Evolutionary conservation across 768 basidiomycete species (phyloP).

Genomic region (Mycena chlorophos): DNA sequence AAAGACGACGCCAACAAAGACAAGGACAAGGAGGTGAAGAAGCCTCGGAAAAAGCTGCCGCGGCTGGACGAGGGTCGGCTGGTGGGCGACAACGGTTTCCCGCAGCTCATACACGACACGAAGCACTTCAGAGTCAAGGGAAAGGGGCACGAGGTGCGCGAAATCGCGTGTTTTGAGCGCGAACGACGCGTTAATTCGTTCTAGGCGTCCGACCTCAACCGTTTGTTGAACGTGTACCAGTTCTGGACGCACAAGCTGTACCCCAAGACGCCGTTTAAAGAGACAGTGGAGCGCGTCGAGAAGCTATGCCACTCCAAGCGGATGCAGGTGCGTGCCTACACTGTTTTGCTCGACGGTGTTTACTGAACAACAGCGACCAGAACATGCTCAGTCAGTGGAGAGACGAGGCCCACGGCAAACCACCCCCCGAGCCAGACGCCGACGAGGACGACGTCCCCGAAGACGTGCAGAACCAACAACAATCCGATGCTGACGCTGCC

Average conservation of each 20-base stretch:
- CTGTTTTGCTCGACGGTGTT: conserved; percentile 2
- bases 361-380: conserved; percentile 35
- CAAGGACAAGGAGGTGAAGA: conserved; percentile 25
- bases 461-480: background rate
- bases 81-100: conserved; percentile 75
- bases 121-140: conserved; percentile 81
- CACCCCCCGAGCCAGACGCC: conserved; percentile 35
- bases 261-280: conserved; percentile 84
- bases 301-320: conserved; percentile 83
- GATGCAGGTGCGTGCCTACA: conserved; percentile 66
- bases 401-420: conserved; percentile 54
- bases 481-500: background rate
- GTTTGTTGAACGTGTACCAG: conserved; percentile 82
- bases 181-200: background rate
- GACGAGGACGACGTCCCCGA: conserved; percentile 36
- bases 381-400: conserved; percentile 74
- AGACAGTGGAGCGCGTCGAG: conserved; percentile 85
- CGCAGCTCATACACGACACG: conserved; percentile 70
- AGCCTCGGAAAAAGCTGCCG: conserved; percentile 50
- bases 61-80: conserved; percentile 78
- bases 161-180: background rate
- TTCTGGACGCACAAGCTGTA: conserved; percentile 95
- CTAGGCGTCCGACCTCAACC: conserved; percentile 78
- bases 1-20: conserved; percentile 13
- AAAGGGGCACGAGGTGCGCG: conserved; percentile 86